Conservation (phyloP, 1,139 yeast species). For the Saccharomyces hybrid region DNA sequence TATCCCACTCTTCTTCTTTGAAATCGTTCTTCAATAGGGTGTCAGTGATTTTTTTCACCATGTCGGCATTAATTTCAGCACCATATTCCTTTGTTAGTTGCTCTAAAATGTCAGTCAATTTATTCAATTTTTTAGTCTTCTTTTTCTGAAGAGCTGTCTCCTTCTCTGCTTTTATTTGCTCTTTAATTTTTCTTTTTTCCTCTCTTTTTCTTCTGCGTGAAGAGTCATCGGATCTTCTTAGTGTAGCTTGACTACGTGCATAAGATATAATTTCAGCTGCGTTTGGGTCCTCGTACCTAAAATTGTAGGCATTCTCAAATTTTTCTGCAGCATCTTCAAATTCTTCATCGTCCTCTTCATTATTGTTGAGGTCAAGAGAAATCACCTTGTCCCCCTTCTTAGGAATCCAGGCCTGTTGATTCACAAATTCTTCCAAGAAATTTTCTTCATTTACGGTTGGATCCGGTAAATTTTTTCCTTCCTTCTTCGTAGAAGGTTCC, state of each 20-base stretch:
- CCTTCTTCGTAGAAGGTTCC: conserved; percentile 11
- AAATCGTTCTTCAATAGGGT: conserved; percentile 79
- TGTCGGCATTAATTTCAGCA: conserved; percentile 53
- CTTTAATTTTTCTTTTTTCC: conserved; percentile 48
- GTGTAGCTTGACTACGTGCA: conserved; percentile 91
- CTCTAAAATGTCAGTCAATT: conserved; percentile 67
- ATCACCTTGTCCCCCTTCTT: conserved; percentile 45
- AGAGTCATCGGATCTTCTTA: conserved; percentile 71
- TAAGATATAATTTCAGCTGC: conserved; percentile 91
- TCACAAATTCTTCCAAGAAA: conserved; percentile 66
- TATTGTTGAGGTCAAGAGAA: conserved; percentile 44
- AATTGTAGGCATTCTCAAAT: conserved; percentile 88
- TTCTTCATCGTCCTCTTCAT: conserved; percentile 55
- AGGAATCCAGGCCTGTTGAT: conserved; percentile 86
- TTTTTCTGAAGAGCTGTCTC: conserved; percentile 62
- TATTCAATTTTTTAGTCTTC: conserved; percentile 67
- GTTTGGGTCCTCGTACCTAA: conserved; percentile 87
- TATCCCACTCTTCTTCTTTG: conserved; percentile 89
- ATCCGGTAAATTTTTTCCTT: conserved; percentile 47
- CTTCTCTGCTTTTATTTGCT: conserved; percentile 46
- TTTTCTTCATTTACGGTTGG: conserved; percentile 57
- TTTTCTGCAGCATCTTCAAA: conserved; percentile 89
- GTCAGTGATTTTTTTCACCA: conserved; percentile 59
- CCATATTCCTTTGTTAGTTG: conserved; percentile 82
- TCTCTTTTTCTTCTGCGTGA: conserved; percentile 81